Base-by-base conservation (phyloP, 2,329 filamentous ascomycete species). In the Thermoascus crustaceus region DNA sequence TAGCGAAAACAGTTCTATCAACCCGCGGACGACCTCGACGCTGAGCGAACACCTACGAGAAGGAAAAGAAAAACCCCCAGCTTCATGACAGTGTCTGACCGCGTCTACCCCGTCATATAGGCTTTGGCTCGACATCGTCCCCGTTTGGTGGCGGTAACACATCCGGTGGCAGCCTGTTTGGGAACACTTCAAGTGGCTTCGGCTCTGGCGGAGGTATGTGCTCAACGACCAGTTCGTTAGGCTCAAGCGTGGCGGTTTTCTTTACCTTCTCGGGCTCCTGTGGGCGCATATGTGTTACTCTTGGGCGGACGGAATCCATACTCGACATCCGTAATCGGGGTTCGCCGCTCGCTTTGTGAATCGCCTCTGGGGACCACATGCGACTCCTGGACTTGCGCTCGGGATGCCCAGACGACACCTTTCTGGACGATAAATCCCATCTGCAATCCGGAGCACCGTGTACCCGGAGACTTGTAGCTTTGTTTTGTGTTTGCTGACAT, bases 161-260 rank as follows among this genome's bases (percentile, higher is more conserved):
- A 27, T 44, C 48, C 39, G 49, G 58, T 29, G 53, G 57, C 39
- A 49, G 56, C 45, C 46, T 57, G 41, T 58, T 60, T 39, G 56
- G 57, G 40, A 60, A 53, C 41, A 53, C 52, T 38, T 52, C 53
- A 41, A 55, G 55, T 47, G 55, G 57, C 48, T 64, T 63, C 44
- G 61, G 60, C 44, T 58, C 58, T 48, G 55, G 58, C 45, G 56
- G 57, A 61, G 60, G 60, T 64, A 63, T 50, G 60, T 63, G 49
- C 42, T 44, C 42, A 45, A 43, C 35, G 34, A 37, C 30, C 35
- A 25, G n/a, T 39, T 30, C 40, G 42, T 46, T 46, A 48, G 46
- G 45, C 46, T 47, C 37, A 48, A 50, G 46, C 47, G 32, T 18
- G 31, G 30, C 23, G 37, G 39, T 20, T 34, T 41, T 27, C 14